These are phyloP conservation scores for Piper betle DNA, from an alignment of 164 flowering plant genomes.

Conservation along the genomic window DNA sequence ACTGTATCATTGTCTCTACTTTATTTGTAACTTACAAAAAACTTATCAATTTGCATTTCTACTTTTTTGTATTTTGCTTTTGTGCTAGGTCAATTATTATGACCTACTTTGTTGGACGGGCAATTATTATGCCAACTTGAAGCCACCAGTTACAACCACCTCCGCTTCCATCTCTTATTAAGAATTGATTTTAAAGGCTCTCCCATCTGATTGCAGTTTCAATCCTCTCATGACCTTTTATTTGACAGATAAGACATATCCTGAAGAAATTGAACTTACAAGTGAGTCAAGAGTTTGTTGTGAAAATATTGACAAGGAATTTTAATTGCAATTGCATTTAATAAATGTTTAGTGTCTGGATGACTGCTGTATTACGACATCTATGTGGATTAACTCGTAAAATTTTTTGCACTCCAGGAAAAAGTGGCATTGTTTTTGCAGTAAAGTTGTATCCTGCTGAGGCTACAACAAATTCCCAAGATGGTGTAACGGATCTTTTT, in stretches of 20 bases:
- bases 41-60: not conserved
- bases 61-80: conserved; percentile 4
- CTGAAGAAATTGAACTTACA: conserved; percentile 80
- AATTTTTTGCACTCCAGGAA: conserved; percentile 24
- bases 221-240: conserved; percentile 93
- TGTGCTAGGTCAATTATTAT: conserved; percentile 30
- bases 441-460: conserved; percentile 98
- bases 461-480: conserved; percentile 97
- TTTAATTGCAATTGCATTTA: not conserved
- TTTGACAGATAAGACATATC: conserved; percentile 77
- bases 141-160: conserved; percentile 80
- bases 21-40: not conserved
- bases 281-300: conserved; percentile 36
- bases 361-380: not conserved
- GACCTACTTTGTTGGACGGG: conserved; percentile 49
- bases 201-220: conserved; percentile 50
- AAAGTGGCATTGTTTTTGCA: conserved; percentile 76
- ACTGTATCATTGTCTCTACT: not conserved
- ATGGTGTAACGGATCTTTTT: conserved; percentile 91
- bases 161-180: conserved; percentile 76
- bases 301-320: not conserved
- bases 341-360: not conserved
- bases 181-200: conserved; percentile 64
- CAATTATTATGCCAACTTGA: conserved; percentile 87
- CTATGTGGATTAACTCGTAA: not conserved